A percentile compares a stretch with the other conserved stretches of the same genome.
Conservation (phyloP, 129 eudicot species). For the Helianthus tuberosus region DNA sequence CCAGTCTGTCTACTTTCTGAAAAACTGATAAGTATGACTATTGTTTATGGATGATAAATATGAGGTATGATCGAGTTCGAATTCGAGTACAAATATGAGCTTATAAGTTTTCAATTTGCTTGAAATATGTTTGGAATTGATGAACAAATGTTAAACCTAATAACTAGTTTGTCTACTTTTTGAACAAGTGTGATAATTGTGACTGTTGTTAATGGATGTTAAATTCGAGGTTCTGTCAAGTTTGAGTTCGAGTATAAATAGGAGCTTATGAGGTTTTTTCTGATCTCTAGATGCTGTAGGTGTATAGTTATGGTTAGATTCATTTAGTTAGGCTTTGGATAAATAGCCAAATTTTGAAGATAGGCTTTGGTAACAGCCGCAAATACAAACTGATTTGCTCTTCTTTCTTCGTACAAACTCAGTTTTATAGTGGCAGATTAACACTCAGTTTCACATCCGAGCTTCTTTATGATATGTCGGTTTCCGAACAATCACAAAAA, state of each 20-base stretch:
- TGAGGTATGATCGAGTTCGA: neutral
- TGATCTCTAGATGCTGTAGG: no score
- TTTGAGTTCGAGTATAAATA: neutral
- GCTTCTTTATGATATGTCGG: no score
- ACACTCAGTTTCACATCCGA: no score
- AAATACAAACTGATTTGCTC: no score
- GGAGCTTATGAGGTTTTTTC: no score
- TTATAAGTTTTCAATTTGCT: neutral
- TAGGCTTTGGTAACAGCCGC: no score
- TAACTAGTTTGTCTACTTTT: neutral
- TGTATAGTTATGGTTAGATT: no score
- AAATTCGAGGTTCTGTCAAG: neutral
- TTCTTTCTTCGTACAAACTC: no score
- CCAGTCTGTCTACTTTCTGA: constrained; percentile 1
- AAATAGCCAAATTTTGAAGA: neutral
- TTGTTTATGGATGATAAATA: neutral
- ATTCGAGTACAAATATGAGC: neutral
- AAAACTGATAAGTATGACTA: neutral
- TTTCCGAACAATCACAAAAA: no score
- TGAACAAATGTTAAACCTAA: neutral
- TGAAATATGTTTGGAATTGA: neutral
- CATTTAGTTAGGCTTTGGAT: no score
- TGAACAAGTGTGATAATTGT: neutral
- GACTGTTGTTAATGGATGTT: neutral
- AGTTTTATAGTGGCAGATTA: no score